Evolutionary conservation across 2,329 filamentous ascomycete genomes (phyloP).

Genomic region (Pezicula carpinea): DNA sequence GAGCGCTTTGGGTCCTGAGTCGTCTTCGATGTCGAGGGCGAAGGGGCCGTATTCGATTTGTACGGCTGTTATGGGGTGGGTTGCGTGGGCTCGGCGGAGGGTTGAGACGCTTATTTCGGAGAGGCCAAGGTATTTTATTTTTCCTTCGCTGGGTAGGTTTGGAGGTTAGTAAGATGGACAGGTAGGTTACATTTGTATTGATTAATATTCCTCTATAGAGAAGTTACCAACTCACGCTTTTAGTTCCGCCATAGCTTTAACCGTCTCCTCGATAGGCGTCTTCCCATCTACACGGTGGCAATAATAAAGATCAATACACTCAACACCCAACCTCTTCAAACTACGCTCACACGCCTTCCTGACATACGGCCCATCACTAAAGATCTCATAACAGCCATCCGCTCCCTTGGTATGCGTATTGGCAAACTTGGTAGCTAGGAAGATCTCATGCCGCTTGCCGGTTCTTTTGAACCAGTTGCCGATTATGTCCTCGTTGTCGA

Average conservation of each 20-base stretch:
- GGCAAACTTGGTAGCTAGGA: slow-evolving; percentile 47
- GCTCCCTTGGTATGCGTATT: background rate
- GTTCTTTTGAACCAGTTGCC: slow-evolving; percentile 43
- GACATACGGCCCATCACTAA: slow-evolving; percentile 35
- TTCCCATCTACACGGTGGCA: slow-evolving; percentile 35
- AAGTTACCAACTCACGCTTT: slow-evolving; percentile 21
- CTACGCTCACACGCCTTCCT: slow-evolving; percentile 36
- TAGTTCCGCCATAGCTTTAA: slow-evolving; percentile 35
- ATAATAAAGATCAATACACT: slow-evolving; percentile 33
- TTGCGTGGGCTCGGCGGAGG: slow-evolving; percentile 43
- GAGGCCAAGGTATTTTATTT: slow-evolving; percentile 53
- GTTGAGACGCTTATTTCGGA: slow-evolving; percentile 45
- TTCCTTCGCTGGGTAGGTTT: slow-evolving; percentile 39
- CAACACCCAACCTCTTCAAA: slow-evolving; percentile 35
- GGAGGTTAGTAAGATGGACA: too few species aligned
- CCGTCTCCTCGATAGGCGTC: slow-evolving; percentile 39
- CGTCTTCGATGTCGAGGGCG: slow-evolving; percentile 52
- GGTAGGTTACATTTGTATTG: background rate
- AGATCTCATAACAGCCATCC: slow-evolving; percentile 7
- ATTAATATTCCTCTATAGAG: background rate
- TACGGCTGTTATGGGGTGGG: slow-evolving; percentile 45
- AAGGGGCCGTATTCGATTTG: slow-evolving; percentile 53
- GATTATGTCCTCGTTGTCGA: slow-evolving; percentile 41
- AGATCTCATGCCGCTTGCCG: slow-evolving; percentile 41
- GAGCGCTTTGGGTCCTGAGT: slow-evolving; percentile 35